phyloP scores from a whole-genome alignment of 192 early-diverging fungal genomes.

The Coemansia furcata region DNA sequence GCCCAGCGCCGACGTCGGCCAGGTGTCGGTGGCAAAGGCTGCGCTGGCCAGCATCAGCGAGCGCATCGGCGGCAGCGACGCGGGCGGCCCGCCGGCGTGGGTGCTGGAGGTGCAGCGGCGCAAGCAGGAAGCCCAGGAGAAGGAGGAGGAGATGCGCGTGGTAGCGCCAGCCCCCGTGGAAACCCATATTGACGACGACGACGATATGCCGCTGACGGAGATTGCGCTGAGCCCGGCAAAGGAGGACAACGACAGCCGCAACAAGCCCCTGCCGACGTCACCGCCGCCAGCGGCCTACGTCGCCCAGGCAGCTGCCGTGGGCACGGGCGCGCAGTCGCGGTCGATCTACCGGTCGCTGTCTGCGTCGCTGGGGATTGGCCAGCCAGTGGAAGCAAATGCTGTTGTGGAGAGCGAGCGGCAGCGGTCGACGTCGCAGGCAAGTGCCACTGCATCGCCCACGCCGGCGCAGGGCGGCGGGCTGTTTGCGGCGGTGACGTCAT shows the following conservation, averaged over 20 bases:
- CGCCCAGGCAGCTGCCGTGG: background rate
- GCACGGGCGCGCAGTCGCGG: conserved; percentile 7
- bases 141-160: conserved; percentile 12
- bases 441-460: conserved; percentile 3
- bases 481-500: conserved; percentile 51
- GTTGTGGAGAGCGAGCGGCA: conserved; percentile 11
- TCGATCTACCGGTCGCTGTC: conserved; percentile 52
- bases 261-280: background rate
- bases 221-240: conserved; percentile 12
- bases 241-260: background rate
- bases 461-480: conserved; percentile 20
- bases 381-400: background rate
- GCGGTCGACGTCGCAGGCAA: conserved; percentile 38
- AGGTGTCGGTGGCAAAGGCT: conserved; percentile 9
- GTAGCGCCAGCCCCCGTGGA: background rate
- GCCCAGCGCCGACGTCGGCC: conserved; percentile 29
- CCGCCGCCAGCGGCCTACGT: conserved; percentile 2
- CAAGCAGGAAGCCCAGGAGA: conserved; percentile 38
- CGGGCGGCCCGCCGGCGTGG: conserved; percentile 29
- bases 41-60: conserved; percentile 46
- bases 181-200: conserved; percentile 10
- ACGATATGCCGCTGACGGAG: conserved; percentile 25
- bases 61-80: conserved; percentile 7
- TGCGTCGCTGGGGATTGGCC: conserved; percentile 44
- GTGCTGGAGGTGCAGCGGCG: conserved; percentile 50